phyloP scores from a whole-genome alignment of 192 early-diverging fungal species.

The Gryganskiella cystojenkinii region DNA sequence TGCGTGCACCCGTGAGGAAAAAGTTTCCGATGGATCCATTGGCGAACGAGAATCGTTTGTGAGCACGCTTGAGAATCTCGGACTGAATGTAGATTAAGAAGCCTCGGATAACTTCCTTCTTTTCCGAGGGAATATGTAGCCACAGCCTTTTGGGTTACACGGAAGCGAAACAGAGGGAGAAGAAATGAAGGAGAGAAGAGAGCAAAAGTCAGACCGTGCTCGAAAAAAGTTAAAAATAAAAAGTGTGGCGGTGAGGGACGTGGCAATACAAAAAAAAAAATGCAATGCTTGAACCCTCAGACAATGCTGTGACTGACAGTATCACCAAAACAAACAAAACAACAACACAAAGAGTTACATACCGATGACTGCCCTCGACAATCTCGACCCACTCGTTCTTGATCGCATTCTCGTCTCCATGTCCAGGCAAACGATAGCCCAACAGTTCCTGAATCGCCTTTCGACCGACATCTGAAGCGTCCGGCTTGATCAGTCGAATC shows the following conservation, averaged over 20 bases:
- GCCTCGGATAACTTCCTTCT: slow-evolving; percentile 76
- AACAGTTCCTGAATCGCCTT: slow-evolving; percentile 74
- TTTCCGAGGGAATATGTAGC: slow-evolving; percentile 62
- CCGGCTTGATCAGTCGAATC: slow-evolving; percentile 71
- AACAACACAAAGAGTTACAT: slow-evolving; percentile 24
- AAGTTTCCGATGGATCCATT: slow-evolving; percentile 84
- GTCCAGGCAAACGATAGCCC: slow-evolving; percentile 72
- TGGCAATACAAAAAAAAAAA: too few species aligned
- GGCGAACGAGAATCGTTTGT: slow-evolving; percentile 75
- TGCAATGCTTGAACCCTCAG: not conserved
- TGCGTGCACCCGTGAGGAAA: slow-evolving; percentile 79
- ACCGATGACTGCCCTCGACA: slow-evolving; percentile 79
- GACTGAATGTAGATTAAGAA: slow-evolving; percentile 77
- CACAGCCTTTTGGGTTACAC: slow-evolving; percentile 49
- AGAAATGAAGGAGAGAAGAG: not conserved
- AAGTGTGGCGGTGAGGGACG: not conserved
- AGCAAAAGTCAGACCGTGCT: not conserved
- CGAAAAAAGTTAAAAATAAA: not conserved
- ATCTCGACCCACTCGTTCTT: slow-evolving; percentile 79
- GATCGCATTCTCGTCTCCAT: slow-evolving; percentile 63
- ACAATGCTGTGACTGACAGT: not conserved
- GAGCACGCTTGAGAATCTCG: slow-evolving; percentile 70
- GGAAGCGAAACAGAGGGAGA: not conserved
- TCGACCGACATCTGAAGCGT: slow-evolving; percentile 63
- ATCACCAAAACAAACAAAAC: not conserved